phyloP scores from a whole-genome alignment of 345 rosid genomes.

The Atalantia buxifolia region DNA sequence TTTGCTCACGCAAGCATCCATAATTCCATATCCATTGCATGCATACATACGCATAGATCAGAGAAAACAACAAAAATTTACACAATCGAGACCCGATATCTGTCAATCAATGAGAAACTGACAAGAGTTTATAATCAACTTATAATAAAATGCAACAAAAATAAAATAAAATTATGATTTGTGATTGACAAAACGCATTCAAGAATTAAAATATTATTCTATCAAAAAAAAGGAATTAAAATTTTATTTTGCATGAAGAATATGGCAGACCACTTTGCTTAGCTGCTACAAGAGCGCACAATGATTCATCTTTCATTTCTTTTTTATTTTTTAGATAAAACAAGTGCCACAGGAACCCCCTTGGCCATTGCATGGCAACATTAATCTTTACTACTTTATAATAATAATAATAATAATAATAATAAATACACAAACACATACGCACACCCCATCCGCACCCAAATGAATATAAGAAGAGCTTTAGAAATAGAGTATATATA shows the following conservation, averaged over 20 bases:
- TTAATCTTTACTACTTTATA: too few relatives aligned
- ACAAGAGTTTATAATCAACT: not conserved
- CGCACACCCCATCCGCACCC: too few relatives aligned
- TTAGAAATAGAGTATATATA: not conserved
- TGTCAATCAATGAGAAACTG: not conserved
- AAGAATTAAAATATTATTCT: not conserved
- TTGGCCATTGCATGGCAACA: too few relatives aligned
- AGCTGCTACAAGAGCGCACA: not conserved
- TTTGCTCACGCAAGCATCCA: constrained; percentile 22
- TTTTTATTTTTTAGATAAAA: not conserved
- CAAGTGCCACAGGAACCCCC: too few relatives aligned
- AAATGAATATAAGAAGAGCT: not conserved
- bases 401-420: too few relatives aligned
- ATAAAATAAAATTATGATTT: not conserved
- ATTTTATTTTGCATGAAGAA: constrained; percentile 11
- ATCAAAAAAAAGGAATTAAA: not conserved
- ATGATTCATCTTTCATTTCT: not conserved
- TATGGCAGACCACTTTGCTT: constrained; percentile 13
- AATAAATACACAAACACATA: not conserved
- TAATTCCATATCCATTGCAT: not conserved
- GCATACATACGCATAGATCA: not conserved
- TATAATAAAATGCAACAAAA: not conserved
- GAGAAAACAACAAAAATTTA: not conserved
- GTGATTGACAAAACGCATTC: not conserved
- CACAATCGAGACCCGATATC: not conserved